These are phyloP conservation scores for Russula vinacea DNA, from an alignment of 768 basidiomycete genomes.

Conservation along the genomic window DNA sequence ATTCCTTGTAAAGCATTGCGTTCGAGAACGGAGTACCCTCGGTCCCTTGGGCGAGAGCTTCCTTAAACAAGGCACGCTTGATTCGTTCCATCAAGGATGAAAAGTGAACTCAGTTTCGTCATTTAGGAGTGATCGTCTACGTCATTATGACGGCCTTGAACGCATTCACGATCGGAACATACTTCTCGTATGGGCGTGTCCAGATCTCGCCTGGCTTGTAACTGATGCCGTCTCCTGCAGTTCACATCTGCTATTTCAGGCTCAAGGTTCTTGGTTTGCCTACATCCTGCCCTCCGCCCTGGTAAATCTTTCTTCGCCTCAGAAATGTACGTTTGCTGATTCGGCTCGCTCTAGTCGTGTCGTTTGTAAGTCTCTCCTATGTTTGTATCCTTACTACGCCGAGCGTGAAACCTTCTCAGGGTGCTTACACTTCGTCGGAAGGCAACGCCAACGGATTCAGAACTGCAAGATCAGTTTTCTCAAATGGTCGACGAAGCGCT, in stretches of 20 bases:
- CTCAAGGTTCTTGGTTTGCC: slow-evolving; percentile 27
- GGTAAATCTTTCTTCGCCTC: slow-evolving; percentile 12
- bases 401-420: slow-evolving; percentile 3
- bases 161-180: slow-evolving; percentile 26
- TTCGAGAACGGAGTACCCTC: slow-evolving; percentile 17
- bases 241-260: slow-evolving; percentile 8
- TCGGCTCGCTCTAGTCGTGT: slow-evolving; percentile 15
- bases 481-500: slow-evolving; percentile 24
- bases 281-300: slow-evolving; percentile 25
- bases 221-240: slow-evolving; percentile 10
- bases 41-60: slow-evolving; percentile 24
- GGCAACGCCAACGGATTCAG: slow-evolving; percentile 22
- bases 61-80: slow-evolving; percentile 25
- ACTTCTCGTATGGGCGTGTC: slow-evolving; percentile 18
- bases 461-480: slow-evolving; percentile 8
- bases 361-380: slow-evolving; percentile 16
- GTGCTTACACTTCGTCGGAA: slow-evolving; percentile 28
- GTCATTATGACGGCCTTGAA: slow-evolving; percentile 26
- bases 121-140: slow-evolving; percentile 26
- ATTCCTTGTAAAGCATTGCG: slow-evolving; percentile 17
- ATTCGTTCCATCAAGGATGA: slow-evolving; percentile 3
- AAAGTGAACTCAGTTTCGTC: not conserved
- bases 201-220: not conserved
- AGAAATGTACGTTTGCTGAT: not conserved
- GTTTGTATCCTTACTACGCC: not conserved